Conservation (phyloP, 768 basidiomycete genomes). For the Calvatia gigantea region DNA sequence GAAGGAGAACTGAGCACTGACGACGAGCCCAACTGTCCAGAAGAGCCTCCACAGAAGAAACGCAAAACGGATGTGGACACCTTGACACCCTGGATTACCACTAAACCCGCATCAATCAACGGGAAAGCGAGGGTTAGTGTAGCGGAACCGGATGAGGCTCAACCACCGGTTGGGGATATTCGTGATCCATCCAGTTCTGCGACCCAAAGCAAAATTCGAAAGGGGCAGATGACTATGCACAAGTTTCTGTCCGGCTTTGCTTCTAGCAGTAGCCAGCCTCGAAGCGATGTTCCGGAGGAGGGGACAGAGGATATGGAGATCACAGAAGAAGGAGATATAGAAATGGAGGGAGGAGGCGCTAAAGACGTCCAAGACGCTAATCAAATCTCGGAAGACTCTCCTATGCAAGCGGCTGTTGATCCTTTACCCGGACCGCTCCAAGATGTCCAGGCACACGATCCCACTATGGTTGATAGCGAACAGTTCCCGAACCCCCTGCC, state of each 20-base stretch:
- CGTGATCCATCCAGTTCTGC: background rate
- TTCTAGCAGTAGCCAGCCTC: background rate
- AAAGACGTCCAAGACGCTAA: background rate
- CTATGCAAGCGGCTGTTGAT: conserved; percentile 7
- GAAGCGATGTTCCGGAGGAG: background rate
- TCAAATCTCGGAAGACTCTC: background rate
- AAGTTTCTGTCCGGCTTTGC: conserved; percentile 8
- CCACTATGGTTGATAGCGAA: background rate
- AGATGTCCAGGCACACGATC: background rate
- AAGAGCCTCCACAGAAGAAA: conserved; percentile 36
- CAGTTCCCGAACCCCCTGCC: background rate
- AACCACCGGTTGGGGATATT: background rate
- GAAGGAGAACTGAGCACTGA: no score
- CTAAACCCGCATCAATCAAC: background rate
- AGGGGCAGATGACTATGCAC: conserved; percentile 10
- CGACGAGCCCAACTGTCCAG: background rate
- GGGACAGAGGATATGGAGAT: conserved; percentile 21
- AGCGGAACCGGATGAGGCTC: background rate
- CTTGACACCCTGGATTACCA: background rate
- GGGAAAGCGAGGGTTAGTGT: background rate
- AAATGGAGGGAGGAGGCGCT: conserved; percentile 10
- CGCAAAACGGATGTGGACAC: conserved; percentile 17
- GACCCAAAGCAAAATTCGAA: background rate
- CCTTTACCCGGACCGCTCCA: background rate
- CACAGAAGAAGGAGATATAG: conserved; percentile 17